phyloP scores from a whole-genome alignment of 495 filamentous ascomycete genomes.

The Bathelium albidoporum region DNA sequence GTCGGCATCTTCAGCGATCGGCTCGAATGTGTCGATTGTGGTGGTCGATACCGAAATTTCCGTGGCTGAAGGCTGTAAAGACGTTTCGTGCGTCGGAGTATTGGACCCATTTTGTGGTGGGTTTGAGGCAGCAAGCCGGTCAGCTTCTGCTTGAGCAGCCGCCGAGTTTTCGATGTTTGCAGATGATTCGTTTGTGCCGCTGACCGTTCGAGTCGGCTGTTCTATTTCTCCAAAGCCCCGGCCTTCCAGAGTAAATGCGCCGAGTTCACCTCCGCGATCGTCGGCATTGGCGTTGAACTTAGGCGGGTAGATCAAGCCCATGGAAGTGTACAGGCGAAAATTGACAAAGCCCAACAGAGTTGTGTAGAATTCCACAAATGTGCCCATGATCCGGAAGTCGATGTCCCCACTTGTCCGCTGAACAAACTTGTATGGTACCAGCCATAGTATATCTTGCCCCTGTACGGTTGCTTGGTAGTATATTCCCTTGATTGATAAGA shows the following conservation, averaged over 20 bases:
- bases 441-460: constrained; percentile 95
- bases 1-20: constrained; percentile 67
- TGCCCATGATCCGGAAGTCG: constrained; percentile 97
- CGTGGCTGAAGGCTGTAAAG: background rate
- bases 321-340: constrained; percentile 79
- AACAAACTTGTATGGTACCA: constrained; percentile 95
- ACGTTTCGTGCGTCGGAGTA: background rate
- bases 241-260: constrained; percentile 80
- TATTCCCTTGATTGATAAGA: constrained; percentile 97
- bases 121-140: constrained; percentile 25
- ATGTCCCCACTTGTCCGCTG: constrained; percentile 85
- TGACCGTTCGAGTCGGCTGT: constrained; percentile 37
- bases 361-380: constrained; percentile 97
- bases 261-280: constrained; percentile 78
- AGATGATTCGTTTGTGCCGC: constrained; percentile 3
- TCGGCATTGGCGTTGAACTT: constrained; percentile 83
- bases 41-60: constrained; percentile 21
- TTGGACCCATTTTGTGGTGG: constrained; percentile 25
- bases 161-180: background rate
- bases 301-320: constrained; percentile 87
- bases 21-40: constrained; percentile 80
- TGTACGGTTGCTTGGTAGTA: constrained; percentile 98
- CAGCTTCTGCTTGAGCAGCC: constrained; percentile 29
- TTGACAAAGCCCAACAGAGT: constrained; percentile 93
- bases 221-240: constrained; percentile 48